Conservation (phyloP, 805 yeast genomes). For the Spathaspora passalidarum region DNA sequence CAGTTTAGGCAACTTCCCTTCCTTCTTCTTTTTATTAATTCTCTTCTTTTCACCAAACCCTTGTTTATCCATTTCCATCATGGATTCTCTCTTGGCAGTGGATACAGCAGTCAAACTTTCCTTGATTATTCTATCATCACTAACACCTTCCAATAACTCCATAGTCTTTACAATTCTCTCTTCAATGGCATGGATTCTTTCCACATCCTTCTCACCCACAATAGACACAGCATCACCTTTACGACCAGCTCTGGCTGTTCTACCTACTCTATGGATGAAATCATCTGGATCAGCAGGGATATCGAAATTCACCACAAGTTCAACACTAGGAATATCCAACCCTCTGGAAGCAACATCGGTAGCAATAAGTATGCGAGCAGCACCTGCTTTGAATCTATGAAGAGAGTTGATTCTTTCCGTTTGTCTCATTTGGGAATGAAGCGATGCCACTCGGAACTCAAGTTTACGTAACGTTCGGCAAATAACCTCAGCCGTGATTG, state of each 20-base stretch:
- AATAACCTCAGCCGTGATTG: conserved; percentile 83
- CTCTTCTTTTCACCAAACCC: conserved; percentile 74
- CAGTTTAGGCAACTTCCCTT: background rate
- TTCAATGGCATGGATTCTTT: conserved; percentile 80
- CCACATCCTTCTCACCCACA: conserved; percentile 82
- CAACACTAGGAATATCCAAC: conserved; percentile 91
- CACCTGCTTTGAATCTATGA: conserved; percentile 91
- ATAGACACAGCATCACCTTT: conserved; percentile 79
- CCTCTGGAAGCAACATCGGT: conserved; percentile 99
- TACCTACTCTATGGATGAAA: conserved; percentile 94
- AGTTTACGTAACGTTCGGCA: conserved; percentile 71
- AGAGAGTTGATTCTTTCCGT: conserved; percentile 85
- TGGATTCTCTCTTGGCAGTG: conserved; percentile 83
- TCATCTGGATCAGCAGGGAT: conserved; percentile 96
- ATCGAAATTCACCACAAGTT: conserved; percentile 85
- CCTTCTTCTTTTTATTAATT: conserved; percentile 44
- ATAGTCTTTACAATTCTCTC: conserved; percentile 77
- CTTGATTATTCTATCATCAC: conserved; percentile 75
- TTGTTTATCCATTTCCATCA: conserved; percentile 91
- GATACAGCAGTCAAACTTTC: conserved; percentile 67
- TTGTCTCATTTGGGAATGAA: conserved; percentile 95
- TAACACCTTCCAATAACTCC: conserved; percentile 67
- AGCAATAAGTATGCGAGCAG: conserved; percentile 88
- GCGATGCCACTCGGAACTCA: conserved; percentile 79
- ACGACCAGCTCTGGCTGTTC: conserved; percentile 98